phyloP scores from a whole-genome alignment of 352 stramenopile genomes.

The Pythium periplocum region DNA sequence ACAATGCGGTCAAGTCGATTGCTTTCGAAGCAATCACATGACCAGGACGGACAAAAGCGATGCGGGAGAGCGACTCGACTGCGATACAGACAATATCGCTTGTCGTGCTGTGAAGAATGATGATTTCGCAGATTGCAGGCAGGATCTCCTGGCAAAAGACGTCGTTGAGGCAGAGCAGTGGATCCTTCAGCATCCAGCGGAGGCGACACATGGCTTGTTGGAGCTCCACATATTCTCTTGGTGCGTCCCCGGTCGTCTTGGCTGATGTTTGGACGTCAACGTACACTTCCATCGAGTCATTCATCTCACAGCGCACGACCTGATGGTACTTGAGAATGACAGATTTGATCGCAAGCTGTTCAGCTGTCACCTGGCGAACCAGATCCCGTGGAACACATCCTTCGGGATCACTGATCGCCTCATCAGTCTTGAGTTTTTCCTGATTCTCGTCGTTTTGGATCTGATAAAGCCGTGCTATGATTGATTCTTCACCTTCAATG shows the following conservation, averaged over 20 bases:
- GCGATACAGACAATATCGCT: slow-evolving; percentile 15
- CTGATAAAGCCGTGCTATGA: slow-evolving; percentile 24
- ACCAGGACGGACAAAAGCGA: slow-evolving; percentile 7
- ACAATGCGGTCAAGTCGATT: slow-evolving; percentile 9
- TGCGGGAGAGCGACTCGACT: slow-evolving; percentile 12
- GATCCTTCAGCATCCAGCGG: slow-evolving; percentile 1
- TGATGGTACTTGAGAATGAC: not conserved
- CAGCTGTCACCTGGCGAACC: too few relatives aligned
- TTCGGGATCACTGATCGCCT: too few relatives aligned
- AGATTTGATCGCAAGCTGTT: not conserved
- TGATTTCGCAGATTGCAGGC: slow-evolving; percentile 1
- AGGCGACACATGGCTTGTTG: slow-evolving; percentile 3
- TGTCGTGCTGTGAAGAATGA: slow-evolving; percentile 13
- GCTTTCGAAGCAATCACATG: not conserved
- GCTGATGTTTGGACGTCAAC: slow-evolving; percentile 12
- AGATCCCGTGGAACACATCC: too few relatives aligned
- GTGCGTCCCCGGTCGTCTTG: slow-evolving; percentile 3
- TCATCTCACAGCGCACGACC: not conserved
- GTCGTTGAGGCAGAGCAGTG: not conserved
- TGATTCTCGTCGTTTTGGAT: not conserved
- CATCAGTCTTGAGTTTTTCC: too few relatives aligned
- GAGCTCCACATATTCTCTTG: slow-evolving; percentile 5
- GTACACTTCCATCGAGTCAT: not conserved
- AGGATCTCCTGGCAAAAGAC: slow-evolving; percentile 3
- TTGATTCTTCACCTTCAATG: slow-evolving; percentile 17